phyloP scores from a whole-genome alignment of 2,329 filamentous ascomycete genomes.

The Xylaria sp. region DNA sequence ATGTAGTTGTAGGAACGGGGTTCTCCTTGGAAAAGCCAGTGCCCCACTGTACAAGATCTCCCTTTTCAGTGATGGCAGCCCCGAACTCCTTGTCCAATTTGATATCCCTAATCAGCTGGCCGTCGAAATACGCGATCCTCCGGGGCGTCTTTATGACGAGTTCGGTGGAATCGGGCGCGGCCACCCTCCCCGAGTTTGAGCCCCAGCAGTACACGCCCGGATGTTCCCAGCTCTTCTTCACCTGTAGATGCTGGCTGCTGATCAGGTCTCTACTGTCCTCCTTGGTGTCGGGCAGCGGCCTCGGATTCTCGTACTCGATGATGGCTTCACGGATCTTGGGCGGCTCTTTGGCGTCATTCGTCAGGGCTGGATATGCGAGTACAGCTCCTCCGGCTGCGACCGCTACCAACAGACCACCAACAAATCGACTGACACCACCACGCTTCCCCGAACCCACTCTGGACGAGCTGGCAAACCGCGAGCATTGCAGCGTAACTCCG shows the following conservation, averaged over 20 bases:
- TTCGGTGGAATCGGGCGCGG: constrained; percentile 83
- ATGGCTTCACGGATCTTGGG: constrained; percentile 56
- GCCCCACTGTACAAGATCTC: constrained; percentile 94
- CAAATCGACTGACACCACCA: constrained; percentile 37
- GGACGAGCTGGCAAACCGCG: constrained; percentile 41
- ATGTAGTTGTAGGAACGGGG: constrained; percentile 72
- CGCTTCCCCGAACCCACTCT: constrained; percentile 12
- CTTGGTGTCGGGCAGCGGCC: constrained; percentile 66
- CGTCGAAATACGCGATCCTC: constrained; percentile 84
- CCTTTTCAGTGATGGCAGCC: constrained; percentile 86
- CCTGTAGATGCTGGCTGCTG: constrained; percentile 87
- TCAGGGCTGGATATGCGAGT: constrained; percentile 39
- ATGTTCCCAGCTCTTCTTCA: constrained; percentile 81
- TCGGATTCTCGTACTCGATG: constrained; percentile 74
- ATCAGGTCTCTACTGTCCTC: constrained; percentile 81
- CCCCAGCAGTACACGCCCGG: constrained; percentile 96
- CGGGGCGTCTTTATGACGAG: constrained; percentile 80
- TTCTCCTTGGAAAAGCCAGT: constrained; percentile 74
- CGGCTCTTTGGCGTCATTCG: constrained; percentile 29
- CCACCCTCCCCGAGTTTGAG: constrained; percentile 84
- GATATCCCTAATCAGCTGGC: constrained; percentile 83
- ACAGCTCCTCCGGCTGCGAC: constrained; percentile 43
- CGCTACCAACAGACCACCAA: constrained; percentile 43
- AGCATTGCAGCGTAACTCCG: constrained; percentile 30
- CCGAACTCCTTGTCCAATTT: constrained; percentile 86